phyloP scores from a whole-genome alignment of 2,329 filamentous ascomycete species.

The Kalmusia sp. region DNA sequence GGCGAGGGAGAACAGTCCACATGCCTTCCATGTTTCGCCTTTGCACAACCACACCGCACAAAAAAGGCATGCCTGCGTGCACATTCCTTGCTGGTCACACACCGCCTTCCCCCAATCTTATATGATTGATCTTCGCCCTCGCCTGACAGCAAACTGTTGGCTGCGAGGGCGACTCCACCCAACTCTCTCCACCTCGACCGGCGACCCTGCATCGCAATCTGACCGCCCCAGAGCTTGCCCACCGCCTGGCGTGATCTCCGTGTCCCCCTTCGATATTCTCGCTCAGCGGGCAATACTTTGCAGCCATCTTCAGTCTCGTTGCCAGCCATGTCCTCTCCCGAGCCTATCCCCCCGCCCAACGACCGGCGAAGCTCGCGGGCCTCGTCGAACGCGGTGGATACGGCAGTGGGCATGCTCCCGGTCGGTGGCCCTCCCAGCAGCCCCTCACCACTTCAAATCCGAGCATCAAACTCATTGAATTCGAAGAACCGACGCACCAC shows the following conservation, averaged over 20 bases:
- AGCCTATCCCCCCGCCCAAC: conserved; percentile 45
- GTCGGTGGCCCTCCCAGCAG: conserved; percentile 48
- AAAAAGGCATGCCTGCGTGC: conserved; percentile 21
- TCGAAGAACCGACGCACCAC: conserved; percentile 44
- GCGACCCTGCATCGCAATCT: conserved; percentile 5
- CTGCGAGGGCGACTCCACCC: conserved; percentile 9
- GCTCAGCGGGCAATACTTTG: not conserved
- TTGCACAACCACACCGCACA: conserved; percentile 25
- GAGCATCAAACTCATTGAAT: conserved; percentile 47
- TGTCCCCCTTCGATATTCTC: not conserved
- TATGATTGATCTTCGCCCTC: conserved; percentile 21
- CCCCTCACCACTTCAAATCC: conserved; percentile 47
- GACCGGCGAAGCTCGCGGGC: conserved; percentile 44
- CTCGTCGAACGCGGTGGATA: conserved; percentile 33
- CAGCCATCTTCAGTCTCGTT: not conserved
- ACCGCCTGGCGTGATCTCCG: not conserved
- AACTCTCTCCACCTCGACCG: conserved; percentile 9
- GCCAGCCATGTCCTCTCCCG: conserved; percentile 41
- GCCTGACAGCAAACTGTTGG: conserved; percentile 14
- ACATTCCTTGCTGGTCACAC: conserved; percentile 23
- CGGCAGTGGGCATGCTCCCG: conserved; percentile 33
- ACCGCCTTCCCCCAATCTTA: conserved; percentile 9
- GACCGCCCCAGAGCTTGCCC: not conserved
- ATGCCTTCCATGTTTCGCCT: conserved; percentile 24
- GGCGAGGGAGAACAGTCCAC: not conserved